These are phyloP conservation scores for Rhodotorula sp. DNA, from an alignment of 1,284 basidiomycete genomes.

Conservation along the genomic window DNA sequence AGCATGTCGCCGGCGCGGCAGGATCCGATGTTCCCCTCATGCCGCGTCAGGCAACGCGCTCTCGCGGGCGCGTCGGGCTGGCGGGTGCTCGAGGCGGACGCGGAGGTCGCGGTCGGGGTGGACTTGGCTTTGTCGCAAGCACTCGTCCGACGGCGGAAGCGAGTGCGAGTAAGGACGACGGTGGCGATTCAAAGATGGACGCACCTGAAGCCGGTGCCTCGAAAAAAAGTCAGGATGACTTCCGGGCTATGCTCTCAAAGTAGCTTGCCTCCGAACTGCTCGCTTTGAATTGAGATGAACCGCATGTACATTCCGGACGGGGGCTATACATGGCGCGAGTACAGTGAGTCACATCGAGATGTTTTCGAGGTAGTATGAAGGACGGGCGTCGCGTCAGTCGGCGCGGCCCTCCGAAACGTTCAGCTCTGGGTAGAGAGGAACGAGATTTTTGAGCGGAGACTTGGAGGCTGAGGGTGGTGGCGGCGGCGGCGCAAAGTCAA, in stretches of 20 bases:
- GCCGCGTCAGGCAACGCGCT: constrained; percentile 28
- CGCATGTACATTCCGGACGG: too few relatives aligned
- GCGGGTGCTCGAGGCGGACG: constrained; percentile 21
- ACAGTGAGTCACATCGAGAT: too few relatives aligned
- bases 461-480: too few relatives aligned
- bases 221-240: constrained; percentile 33
- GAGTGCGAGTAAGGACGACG: not conserved
- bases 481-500: too few relatives aligned
- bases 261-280: not conserved
- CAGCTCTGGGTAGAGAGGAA: too few relatives aligned
- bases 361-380: too few relatives aligned
- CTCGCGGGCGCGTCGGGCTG: constrained; percentile 30
- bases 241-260: constrained; percentile 34
- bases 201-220: not conserved
- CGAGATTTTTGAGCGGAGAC: too few relatives aligned
- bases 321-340: too few relatives aligned
- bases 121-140: not conserved
- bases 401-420: too few relatives aligned
- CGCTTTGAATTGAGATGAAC: too few relatives aligned
- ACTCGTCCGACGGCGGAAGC: not conserved
- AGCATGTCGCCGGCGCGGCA: not conserved
- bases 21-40: constrained; percentile 18
- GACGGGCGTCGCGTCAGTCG: too few relatives aligned
- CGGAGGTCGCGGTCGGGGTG: constrained; percentile 13
- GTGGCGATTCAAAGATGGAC: not conserved